Base-by-base conservation (phyloP, 2,329 filamentous ascomycete species). In the Beauveria asiatica region DNA sequence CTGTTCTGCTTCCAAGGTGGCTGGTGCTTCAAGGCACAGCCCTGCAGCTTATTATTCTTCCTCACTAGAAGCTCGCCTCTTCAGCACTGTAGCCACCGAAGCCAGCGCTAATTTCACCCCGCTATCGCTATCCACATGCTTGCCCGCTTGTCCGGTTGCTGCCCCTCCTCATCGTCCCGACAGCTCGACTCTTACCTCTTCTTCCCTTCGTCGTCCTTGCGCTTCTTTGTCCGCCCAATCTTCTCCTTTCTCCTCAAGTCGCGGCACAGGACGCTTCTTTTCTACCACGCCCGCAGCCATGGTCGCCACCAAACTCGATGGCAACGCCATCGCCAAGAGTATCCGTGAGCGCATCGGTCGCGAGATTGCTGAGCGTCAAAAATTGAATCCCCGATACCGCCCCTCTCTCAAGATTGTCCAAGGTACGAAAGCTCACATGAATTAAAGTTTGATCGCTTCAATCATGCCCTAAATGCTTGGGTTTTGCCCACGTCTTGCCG, bases 381-480 rank as follows among this genome's bases (percentile, higher is more conserved):
- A 84, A 76, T 75, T 80, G 63, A 97, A 97, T 73, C 89, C 93
- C 45, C 83, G 92, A 68, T 99, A 92, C 80, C 86, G 87, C 77
- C 94, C 94, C 57, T 89, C 84, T 65, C 81, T 99, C 73, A 94
- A 92, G 74, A 99, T 99, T 73, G 88, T 99, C 66, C 94, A 99
- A 84, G 89, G 90, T 92, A 74, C 68, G 82, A 72, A 45, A 9
- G 2, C 27, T 6, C 16, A 23, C 16, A n/a, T 23, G 39, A 25
- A 37, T 21, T 5, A 23, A 2, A 45, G 48, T 30, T 23, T 51
- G 11, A 13, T 21, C 6, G 33, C 55, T 3, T 50, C 16, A 44
- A 25, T 62, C 37, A 48, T 23, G 25, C 56, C 19, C 61, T 49
- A n/a, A 16, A 44, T 51, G 60, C 48, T 64, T 55, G 42, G 61